Evolutionary conservation across 306 rosid species (phyloP), one percentile per base, ranked within the genome.

Genomic region (Trichosanthes cucumerina): DNA sequence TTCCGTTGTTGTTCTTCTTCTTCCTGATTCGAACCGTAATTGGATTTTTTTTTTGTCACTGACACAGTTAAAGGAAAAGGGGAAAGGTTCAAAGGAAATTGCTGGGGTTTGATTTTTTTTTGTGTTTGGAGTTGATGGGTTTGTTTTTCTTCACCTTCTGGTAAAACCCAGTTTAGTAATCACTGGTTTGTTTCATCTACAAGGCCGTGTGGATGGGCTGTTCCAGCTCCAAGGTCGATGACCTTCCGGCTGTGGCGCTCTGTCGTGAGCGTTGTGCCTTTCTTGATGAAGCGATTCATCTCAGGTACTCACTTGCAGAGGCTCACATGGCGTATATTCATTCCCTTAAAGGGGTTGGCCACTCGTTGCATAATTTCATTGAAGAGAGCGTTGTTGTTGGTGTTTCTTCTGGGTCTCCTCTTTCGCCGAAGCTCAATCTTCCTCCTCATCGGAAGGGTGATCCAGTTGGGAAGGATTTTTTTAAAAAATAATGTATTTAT

Each of bases 211-310:
- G 23, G 23, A 86, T 96, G 99, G 99, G 99, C 34, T 96, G 99
- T 80, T 64, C 93, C 79, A 90, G 82, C 89, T 96, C 99, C 2
- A 96, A 96, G 92, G 85, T 89, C 83, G 99, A 96, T 36, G 99
- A 96, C 80, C 93, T 87, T 1, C 96, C 96, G 0, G 99, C 99
- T n/a, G 97, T 96, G n/a, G 81, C 81, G 9, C 87, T 96, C 5
- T 96, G 99, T 89, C 85, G 96, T 4, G 93, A 92, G 3, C 87
- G 99, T 0, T 89, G 93, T 11, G 56, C 75, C 19, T 90, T 59
- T 53, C 89, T 96, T 0, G 97, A 96, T 74, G 93, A 90, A 70
- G 99, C 99, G 39, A 96, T 92, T 79, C 88, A 85, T 80, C 92
- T 86, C 53, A 87, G 99, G 0, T 89, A 90, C 58, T 81, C 93